These are phyloP conservation scores for Xylaria arbuscula DNA, from an alignment of 2,329 filamentous ascomycete species.

Conservation along the genomic window DNA sequence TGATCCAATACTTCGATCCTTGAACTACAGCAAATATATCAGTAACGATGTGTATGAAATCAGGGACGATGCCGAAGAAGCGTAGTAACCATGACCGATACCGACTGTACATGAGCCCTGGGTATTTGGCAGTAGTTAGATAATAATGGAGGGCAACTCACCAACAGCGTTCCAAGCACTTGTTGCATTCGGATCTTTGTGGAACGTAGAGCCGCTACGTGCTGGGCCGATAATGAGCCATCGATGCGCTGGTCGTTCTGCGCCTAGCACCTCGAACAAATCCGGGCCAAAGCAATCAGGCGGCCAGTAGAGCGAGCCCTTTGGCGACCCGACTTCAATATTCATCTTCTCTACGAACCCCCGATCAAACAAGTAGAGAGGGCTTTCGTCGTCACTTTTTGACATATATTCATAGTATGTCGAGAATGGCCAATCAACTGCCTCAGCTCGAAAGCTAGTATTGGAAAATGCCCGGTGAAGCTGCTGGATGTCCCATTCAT, in stretches of 20 bases:
- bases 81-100: background rate
- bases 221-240: constrained; percentile 94
- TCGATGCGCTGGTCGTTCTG: constrained; percentile 84
- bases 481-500: constrained; percentile 76
- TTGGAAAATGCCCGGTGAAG: constrained; percentile 73
- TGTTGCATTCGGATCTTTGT: constrained; percentile 81
- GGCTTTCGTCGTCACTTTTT: constrained; percentile 84
- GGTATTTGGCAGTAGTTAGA: background rate
- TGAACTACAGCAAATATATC: constrained; percentile 60
- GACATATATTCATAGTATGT: constrained; percentile 86
- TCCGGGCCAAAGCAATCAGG: constrained; percentile 89
- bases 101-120: background rate
- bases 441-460: constrained; percentile 85
- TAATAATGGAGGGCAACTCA: constrained; percentile 19
- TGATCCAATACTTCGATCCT: constrained; percentile 97
- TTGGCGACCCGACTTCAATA: constrained; percentile 66
- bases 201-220: constrained; percentile 91
- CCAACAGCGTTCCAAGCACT: constrained; percentile 92
- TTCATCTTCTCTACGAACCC: constrained; percentile 88
- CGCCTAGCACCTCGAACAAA: constrained; percentile 81
- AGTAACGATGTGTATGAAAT: constrained; percentile 9
- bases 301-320: constrained; percentile 74
- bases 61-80: background rate
- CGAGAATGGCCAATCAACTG: constrained; percentile 89
- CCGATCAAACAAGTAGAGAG: constrained; percentile 91